phyloP scores from a whole-genome alignment of 1,139 yeast genomes.

The Hyphopichia burtonii region DNA sequence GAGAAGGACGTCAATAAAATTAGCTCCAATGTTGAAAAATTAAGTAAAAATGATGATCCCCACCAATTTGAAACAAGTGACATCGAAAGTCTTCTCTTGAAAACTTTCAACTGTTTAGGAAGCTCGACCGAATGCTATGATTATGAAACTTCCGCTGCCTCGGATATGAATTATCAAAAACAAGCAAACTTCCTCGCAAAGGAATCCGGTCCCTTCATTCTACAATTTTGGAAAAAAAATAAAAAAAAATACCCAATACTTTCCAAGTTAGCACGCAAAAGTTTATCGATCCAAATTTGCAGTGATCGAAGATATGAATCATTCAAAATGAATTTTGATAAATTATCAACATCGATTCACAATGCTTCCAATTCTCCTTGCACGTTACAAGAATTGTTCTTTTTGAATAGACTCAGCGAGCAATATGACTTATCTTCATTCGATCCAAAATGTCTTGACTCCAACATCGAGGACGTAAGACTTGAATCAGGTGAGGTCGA shows the following conservation, averaged over 20 bases:
- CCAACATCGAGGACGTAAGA: conserved; percentile 19
- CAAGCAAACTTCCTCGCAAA: conserved; percentile 10
- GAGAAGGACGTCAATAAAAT: conserved; percentile 17
- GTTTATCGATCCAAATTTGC: conserved; percentile 17
- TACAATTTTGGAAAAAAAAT: conserved; percentile 21
- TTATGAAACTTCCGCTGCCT: conserved; percentile 22
- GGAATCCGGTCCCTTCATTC: conserved; percentile 15
- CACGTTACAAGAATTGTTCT: conserved; percentile 19
- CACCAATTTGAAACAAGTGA: background rate
- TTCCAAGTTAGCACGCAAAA: conserved; percentile 13
- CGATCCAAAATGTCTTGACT: conserved; percentile 16
- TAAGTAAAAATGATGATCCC: background rate
- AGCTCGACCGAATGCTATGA: conserved; percentile 23
- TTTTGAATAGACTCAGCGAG: conserved; percentile 18
- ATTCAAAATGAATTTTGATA: conserved; percentile 16
- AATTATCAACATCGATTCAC: conserved; percentile 8
- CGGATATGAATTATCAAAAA: conserved; percentile 11
- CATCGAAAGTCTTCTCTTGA: conserved; percentile 25
- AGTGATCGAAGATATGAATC: conserved; percentile 13
- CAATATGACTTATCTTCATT: conserved; percentile 18
- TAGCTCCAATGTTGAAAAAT: conserved; percentile 8
- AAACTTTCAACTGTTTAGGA: conserved; percentile 27
- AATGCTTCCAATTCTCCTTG: conserved; percentile 7
- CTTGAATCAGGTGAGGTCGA: background rate
- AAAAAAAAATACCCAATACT: conserved; percentile 15